phyloP scores from a whole-genome alignment of 78 protist genomes.

The Dictyostelium purpureum region DNA sequence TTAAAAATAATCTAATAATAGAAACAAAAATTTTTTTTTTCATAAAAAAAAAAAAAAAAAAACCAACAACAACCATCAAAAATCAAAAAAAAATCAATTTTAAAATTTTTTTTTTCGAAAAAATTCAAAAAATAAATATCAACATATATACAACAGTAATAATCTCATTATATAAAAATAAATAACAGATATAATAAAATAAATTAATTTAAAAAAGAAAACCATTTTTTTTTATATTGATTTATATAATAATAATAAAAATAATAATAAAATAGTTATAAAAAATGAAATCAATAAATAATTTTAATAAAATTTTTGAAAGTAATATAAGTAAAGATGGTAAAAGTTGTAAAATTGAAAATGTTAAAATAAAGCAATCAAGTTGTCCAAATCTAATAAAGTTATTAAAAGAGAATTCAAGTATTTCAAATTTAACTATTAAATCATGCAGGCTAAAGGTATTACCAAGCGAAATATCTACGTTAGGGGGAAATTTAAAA shows the following conservation, averaged over 20 bases:
- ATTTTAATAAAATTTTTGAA: conserved; percentile 16
- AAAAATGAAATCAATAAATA: conserved; percentile 57
- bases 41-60: neutral
- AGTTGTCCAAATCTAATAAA: conserved; percentile 32
- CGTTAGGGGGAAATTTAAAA: neutral
- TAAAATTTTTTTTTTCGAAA: neutral
- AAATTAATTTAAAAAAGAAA: no score
- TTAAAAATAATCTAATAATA: no score
- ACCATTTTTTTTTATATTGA: neutral
- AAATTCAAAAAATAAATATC: neutral
- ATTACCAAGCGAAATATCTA: conserved; percentile 35
- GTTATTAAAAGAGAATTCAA: neutral
- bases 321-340: conserved; percentile 56
- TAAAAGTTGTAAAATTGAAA: conserved; percentile 35
- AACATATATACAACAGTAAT: neutral
- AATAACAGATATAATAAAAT: no score
- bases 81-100: neutral
- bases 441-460: conserved; percentile 69
- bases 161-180: neutral
- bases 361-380: conserved; percentile 57
- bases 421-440: neutral
- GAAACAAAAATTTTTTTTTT: no score
- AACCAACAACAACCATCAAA: neutral
- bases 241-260: neutral
- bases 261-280: neutral